Conservation (phyloP, 2,329 filamentous ascomycete genomes). For the Ophiostoma fasciatum region DNA sequence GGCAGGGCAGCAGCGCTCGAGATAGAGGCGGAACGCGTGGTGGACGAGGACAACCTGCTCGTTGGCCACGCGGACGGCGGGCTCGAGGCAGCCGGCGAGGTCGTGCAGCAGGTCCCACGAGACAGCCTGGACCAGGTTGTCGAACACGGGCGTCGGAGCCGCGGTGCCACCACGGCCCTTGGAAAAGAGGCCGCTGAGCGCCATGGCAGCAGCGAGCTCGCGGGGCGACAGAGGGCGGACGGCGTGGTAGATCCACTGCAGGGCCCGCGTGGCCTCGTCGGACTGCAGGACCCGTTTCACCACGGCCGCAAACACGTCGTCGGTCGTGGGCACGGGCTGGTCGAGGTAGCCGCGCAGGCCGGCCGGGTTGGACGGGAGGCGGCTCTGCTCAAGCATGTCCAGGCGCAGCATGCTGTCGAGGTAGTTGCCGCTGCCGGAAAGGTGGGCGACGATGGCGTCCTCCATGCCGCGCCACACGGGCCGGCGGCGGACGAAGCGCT, state of each 20-base stretch:
- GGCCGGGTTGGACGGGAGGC: not conserved
- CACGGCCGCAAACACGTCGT: not conserved
- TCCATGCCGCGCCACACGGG: conserved; percentile 1
- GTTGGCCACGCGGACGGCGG: not conserved
- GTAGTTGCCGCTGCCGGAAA: not conserved
- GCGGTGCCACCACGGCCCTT: not conserved
- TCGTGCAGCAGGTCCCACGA: conserved; percentile 6
- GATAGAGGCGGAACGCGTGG: conserved; percentile 1
- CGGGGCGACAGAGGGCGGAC: not conserved
- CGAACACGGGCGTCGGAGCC: not conserved
- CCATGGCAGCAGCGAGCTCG: conserved; percentile 3
- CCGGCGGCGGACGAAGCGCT: not conserved
- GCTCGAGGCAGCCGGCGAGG: not conserved
- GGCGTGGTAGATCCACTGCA: conserved; percentile 5
- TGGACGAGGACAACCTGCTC: conserved; percentile 1
- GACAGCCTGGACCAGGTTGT: not conserved
- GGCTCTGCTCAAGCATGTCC: conserved; percentile 1
- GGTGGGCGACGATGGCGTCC: not conserved
- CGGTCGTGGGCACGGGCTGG: not conserved
- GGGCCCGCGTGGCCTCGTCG: not conserved
- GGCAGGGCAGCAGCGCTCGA: not conserved
- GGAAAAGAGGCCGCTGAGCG: not conserved
- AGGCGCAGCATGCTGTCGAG: conserved; percentile 2
- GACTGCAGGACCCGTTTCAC: not conserved
- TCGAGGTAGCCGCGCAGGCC: not conserved